phyloP scores from a whole-genome alignment of 768 basidiomycete genomes.

The Trametes coccinea region DNA sequence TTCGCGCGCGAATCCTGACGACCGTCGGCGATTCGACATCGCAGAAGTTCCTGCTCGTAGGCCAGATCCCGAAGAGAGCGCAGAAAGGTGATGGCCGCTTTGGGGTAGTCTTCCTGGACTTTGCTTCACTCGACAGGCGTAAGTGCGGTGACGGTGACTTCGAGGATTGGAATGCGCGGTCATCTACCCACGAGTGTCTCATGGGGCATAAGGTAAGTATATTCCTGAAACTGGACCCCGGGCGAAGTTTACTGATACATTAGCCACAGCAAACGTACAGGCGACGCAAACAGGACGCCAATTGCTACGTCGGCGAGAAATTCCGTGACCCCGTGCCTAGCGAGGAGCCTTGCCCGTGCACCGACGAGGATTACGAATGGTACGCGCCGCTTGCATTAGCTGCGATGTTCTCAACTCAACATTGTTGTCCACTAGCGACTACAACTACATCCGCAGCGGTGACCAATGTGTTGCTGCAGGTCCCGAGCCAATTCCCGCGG shows the following conservation, averaged over 20 bases:
- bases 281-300: slow-evolving; percentile 76
- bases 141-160: slow-evolving; percentile 76
- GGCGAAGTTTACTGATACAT: background rate
- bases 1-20: slow-evolving; percentile 77
- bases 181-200: slow-evolving; percentile 68
- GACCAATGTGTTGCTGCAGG: slow-evolving; percentile 81
- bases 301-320: slow-evolving; percentile 91
- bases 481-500: slow-evolving; percentile 83
- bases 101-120: slow-evolving; percentile 81
- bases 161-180: slow-evolving; percentile 86
- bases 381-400: slow-evolving; percentile 35
- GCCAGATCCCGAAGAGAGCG: slow-evolving; percentile 66
- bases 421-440: slow-evolving; percentile 58
- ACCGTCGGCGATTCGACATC: slow-evolving; percentile 95
- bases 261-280: slow-evolving; percentile 84
- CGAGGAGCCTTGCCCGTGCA: slow-evolving; percentile 82
- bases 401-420: background rate
- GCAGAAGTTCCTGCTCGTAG: slow-evolving; percentile 92
- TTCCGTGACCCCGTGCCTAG: slow-evolving; percentile 83
- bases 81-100: slow-evolving; percentile 56
- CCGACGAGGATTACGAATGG: slow-evolving; percentile 94
- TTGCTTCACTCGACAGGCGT: slow-evolving; percentile 61
- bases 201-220: slow-evolving; percentile 82
- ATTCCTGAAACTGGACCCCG: background rate
- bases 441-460: slow-evolving; percentile 79